A percentile compares a stretch with the other conserved stretches of the same genome.
phyloP scores from a whole-genome alignment of 805 yeast genomes.

The Torulaspora microellipsoides region DNA sequence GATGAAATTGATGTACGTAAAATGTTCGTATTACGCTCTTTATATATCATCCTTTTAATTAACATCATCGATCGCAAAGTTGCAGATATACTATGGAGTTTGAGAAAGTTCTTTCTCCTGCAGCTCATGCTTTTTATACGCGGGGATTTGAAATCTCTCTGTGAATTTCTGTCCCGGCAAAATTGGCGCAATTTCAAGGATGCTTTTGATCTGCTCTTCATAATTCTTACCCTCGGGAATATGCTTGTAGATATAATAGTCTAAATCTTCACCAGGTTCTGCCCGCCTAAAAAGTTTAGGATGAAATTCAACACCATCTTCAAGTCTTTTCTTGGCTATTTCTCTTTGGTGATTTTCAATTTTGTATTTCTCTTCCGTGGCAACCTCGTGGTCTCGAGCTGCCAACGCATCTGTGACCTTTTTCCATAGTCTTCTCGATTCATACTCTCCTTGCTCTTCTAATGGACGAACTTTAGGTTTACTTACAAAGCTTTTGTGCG shows the following conservation, averaged over 20 bases:
- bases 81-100: not conserved
- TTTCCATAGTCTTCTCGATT: constrained; percentile 80
- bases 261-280: constrained; percentile 45
- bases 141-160: constrained; percentile 64
- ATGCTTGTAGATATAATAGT: constrained; percentile 61
- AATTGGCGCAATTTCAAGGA: constrained; percentile 69
- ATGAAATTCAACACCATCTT: constrained; percentile 72
- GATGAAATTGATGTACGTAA: too few relatives aligned
- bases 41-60: too few relatives aligned
- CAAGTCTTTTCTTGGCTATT: constrained; percentile 65
- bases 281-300: constrained; percentile 69
- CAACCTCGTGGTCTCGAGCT: constrained; percentile 68
- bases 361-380: constrained; percentile 82
- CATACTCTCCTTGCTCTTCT: constrained; percentile 72
- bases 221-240: constrained; percentile 49
- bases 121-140: constrained; percentile 46
- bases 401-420: constrained; percentile 79
- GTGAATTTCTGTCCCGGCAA: constrained; percentile 75
- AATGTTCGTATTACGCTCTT: too few relatives aligned
- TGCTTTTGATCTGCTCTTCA: constrained; percentile 49
- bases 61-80: too few relatives aligned
- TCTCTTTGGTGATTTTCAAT: constrained; percentile 86
- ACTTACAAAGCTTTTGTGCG: constrained; percentile 46
- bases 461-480: constrained; percentile 74
- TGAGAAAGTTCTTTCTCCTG: constrained; percentile 16